Conservation (phyloP, 441 rosid genomes). For the Pelargonium fulgidum region DNA sequence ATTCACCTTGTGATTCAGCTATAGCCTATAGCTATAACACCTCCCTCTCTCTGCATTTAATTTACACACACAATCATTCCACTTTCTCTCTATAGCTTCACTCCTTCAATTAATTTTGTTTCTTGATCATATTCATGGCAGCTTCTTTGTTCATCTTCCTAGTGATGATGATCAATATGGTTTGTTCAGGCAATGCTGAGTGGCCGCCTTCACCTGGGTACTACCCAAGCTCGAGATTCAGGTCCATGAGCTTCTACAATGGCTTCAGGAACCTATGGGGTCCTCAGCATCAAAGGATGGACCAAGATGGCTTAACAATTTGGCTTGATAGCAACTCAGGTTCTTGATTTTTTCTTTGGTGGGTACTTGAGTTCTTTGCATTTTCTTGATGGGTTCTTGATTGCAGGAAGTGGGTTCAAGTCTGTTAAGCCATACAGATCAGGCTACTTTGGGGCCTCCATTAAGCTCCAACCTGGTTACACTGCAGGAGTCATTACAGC, state of each 20-base stretch:
- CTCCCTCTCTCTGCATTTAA: conserved; percentile 4
- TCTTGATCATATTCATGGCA: conserved; percentile 33
- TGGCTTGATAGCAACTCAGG: conserved; percentile 88
- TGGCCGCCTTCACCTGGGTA: conserved; percentile 90
- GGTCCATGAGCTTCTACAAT: conserved; percentile 52
- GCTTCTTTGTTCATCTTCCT: conserved; percentile 23
- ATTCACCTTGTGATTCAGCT: no score
- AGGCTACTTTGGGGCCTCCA: conserved; percentile 84
- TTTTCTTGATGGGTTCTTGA: conserved; percentile 5
- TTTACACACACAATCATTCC: neutral
- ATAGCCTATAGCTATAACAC: no score
- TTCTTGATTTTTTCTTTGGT: conserved; percentile 15
- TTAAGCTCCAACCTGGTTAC: conserved; percentile 83
- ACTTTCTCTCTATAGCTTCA: neutral
- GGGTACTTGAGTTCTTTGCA: conserved; percentile 8
- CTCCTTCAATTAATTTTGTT: neutral
- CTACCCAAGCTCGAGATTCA: conserved; percentile 77
- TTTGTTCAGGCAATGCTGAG: conserved; percentile 42
- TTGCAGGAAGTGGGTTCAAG: conserved; percentile 82
- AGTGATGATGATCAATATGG: conserved; percentile 24
- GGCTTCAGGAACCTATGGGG: conserved; percentile 87
- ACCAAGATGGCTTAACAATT: conserved; percentile 56
- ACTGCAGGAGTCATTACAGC: conserved; percentile 48
- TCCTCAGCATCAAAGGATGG: conserved; percentile 59
- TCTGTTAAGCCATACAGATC: conserved; percentile 76